phyloP scores from a whole-genome alignment of 495 filamentous ascomycete species.

The Aspergillus steynii region DNA sequence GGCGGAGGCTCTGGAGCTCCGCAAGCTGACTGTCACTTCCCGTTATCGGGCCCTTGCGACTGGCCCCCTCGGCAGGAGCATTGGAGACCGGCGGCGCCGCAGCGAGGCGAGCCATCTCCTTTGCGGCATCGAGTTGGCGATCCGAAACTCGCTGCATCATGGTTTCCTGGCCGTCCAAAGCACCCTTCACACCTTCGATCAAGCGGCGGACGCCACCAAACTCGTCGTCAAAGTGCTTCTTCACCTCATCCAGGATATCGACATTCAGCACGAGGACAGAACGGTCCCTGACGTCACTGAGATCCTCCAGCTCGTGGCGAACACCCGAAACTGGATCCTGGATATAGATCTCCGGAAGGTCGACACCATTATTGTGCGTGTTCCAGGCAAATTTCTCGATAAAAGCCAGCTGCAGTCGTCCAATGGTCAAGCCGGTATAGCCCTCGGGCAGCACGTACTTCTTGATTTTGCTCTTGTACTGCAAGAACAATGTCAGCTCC shows the following conservation, averaged over 20 bases:
- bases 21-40: constrained; percentile 57
- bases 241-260: constrained; percentile 94
- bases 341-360: constrained; percentile 95
- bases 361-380: constrained; percentile 87
- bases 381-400: constrained; percentile 99
- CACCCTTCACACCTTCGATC: constrained; percentile 77
- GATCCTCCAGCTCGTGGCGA: constrained; percentile 91
- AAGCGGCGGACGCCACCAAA: constrained; percentile 75
- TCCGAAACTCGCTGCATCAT: constrained; percentile 87
- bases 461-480: constrained; percentile 96
- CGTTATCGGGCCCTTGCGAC: constrained; percentile 25
- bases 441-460: constrained; percentile 90
- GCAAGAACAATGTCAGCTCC: constrained; percentile 91
- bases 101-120: constrained; percentile 83
- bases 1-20: constrained; percentile 79
- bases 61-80: constrained; percentile 17
- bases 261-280: constrained; percentile 92
- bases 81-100: constrained; percentile 56
- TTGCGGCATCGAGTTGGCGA: constrained; percentile 85
- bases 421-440: constrained; percentile 77
- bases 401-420: constrained; percentile 90
- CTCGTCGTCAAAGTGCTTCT: constrained; percentile 92
- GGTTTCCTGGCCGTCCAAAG: constrained; percentile 75
- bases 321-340: constrained; percentile 94
- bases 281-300: constrained; percentile 92